These are phyloP conservation scores for Trichoderma sp. DNA, from an alignment of 2,329 filamentous ascomycete genomes.

Conservation along the genomic window DNA sequence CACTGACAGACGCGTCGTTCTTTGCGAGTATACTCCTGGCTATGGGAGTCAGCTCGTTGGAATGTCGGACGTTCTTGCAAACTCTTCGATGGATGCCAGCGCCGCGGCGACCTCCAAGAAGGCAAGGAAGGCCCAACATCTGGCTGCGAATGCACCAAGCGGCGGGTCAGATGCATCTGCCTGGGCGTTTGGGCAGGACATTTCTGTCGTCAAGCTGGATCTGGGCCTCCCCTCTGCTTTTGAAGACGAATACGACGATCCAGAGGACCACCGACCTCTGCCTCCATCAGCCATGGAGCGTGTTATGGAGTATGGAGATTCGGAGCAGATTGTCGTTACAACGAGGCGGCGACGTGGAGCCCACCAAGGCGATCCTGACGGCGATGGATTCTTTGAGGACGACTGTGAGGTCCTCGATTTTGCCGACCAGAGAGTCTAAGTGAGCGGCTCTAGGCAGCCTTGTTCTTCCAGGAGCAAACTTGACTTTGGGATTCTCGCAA, in stretches of 20 bases:
- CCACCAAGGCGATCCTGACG: slow-evolving; percentile 50
- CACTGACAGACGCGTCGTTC: slow-evolving; percentile 77
- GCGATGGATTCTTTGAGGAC: slow-evolving; percentile 85
- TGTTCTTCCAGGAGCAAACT: background rate
- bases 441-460: slow-evolving; percentile 33
- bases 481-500: background rate
- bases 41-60: slow-evolving; percentile 34
- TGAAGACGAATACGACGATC: slow-evolving; percentile 51
- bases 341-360: slow-evolving; percentile 65
- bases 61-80: slow-evolving; percentile 40
- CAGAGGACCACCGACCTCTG: slow-evolving; percentile 57
- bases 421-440: slow-evolving; percentile 65
- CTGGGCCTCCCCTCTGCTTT: slow-evolving; percentile 44
- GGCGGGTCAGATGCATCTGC: slow-evolving; percentile 25
- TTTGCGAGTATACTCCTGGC: slow-evolving; percentile 60
- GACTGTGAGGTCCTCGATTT: slow-evolving; percentile 91
- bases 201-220: slow-evolving; percentile 51
- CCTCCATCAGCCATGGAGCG: slow-evolving; percentile 63
- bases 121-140: slow-evolving; percentile 31
- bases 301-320: slow-evolving; percentile 57
- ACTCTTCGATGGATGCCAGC: slow-evolving; percentile 41
- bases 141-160: background rate
- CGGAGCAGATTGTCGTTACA: slow-evolving; percentile 78
- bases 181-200: slow-evolving; percentile 61
- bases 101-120: slow-evolving; percentile 37